Base-by-base conservation (phyloP, 2,329 filamentous ascomycete genomes). In the Falciphora oryzae region DNA sequence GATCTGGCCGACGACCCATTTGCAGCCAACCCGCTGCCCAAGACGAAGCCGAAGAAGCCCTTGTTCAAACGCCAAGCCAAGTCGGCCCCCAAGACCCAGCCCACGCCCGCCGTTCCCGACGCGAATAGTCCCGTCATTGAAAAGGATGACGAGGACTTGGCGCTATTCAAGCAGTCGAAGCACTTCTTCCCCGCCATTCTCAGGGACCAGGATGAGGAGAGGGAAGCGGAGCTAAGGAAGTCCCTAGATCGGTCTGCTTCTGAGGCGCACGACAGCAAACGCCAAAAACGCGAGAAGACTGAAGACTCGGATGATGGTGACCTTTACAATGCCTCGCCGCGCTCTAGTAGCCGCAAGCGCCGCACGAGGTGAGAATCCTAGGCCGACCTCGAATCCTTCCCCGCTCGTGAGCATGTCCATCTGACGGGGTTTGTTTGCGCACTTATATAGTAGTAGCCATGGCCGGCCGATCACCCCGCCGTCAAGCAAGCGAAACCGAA, bases 91-190 rank as follows among this genome's bases (percentile, higher is more conserved):
- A 63, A 63, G 16, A 13, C 61, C 27, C 62, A 27, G 31, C 5
- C 50, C 29, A 11, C 28, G 18, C 22, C 28, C 28, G 27, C 10
- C 50, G 16, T 4, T 29, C 31, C 56, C 28, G 31, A 59, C 57
- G 31, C 16, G 13, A 44, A n/a, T 38, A 14, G 60, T 11, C 68
- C 71, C 35, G 60, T 57, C 2, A 50, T 65, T 8, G 70, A 72
- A 5, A 70, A 73, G 27, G 70, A 72, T 25, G 68, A 70, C 32
- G 76, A 79, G 62, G 73, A 71, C 2, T 75, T 86, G 14, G 75
- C 75, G 2, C 73, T 86, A 7, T 86, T 86, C 67, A 77, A 79
- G 57, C 80, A 81, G 6, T 76, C 80, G 16, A 80, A 79, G 66
- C 76, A 80, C 65, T 83, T 84, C 70, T 82, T 81, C 62, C 76